Base-by-base conservation (phyloP, 495 filamentous ascomycete genomes). In the Tuber aestivum region DNA sequence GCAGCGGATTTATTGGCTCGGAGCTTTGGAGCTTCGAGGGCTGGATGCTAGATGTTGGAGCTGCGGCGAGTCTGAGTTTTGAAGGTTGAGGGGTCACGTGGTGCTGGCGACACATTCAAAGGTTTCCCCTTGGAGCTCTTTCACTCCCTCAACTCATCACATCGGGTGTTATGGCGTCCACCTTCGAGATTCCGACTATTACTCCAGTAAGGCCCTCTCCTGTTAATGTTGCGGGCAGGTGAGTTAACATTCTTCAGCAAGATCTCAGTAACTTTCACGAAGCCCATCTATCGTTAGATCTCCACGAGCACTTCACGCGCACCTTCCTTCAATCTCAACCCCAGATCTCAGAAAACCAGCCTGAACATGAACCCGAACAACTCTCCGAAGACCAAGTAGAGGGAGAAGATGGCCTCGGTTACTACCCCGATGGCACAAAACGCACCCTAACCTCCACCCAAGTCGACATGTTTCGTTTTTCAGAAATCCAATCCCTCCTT, bases 401-500 rank as follows among this genome's bases (percentile, higher is more conserved):
- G 50, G 50, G 35, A 65, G 83, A 87, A 18, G 86, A 87, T 7
- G 87, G 91, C 32, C 87, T 97, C 20, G 96, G 94, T 37, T 95
- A 94, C 84, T 99, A 97, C 82, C 85, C 88, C 9, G 94, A 98
- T 78, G 95, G 96, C 21, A 89, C 90, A 73, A 97, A 97, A 83
- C 90, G 96, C 9, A 97, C 94, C 10, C 85, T 99, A 71, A 98
- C 96, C 3, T 93, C 97, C 83, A 92, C 93, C 74, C 92, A 99
- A 84, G 93, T 97, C 69, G 89, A 87, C 27, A 95, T 97, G 56
- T 97, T 98, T 82, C 87, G 95, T 75, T 92, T 95, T 82, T 95
- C 91, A 21, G 95, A 99, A 84, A 88, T 98, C 68, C 90, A 97
- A 81, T 81, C 87, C 12, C 84, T 97, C 27, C 84, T 93, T 37